Evolutionary conservation across 345 rosid genomes (phyloP), one percentile per base, ranked within the genome.

Genomic region (Anastatica hierochuntica): DNA sequence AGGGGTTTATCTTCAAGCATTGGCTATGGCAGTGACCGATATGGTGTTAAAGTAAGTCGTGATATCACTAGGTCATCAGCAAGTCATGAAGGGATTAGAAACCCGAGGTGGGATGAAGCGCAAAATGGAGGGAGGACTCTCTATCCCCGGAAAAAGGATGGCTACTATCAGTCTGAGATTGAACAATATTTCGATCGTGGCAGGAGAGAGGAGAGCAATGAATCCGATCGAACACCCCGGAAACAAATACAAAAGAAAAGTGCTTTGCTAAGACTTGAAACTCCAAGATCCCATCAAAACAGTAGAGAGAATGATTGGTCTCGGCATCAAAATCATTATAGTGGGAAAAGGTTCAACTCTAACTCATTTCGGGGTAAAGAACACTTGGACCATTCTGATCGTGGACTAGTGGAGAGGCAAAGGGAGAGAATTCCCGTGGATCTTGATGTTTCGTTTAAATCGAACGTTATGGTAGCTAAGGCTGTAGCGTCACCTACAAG

Each of bases 381-480:
- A 58, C 73, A 53, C 57, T 49, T 58, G 51, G 60, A 58, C 13
- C 50, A 56, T 61, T 53, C 67, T 1, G 79, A 65, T 69, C 62
- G 48, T 47, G 77, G 47, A 20, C 30, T 62, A 53, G 74, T 60
- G 64, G 74, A 80, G 54, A 62, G 52, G 70, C 74, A 49, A 35
- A 78, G 82, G 54, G 79, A 66, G 51, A 76, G 69, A 62, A 74
- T 69, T 51, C 77, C 83, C 10, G 79, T 84, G 11, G 81, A 87
- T 68, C 92, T 90, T 53, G 89, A 90, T 72, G 92, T 86, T 67
- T 82, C 90, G 45, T 90, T 81, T 70, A 76, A 90, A 63, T 86
- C 88, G 24, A 84, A 86, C 71, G 70, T 79, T 7, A 56, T 84
- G 67, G 94, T 90, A 62, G 97, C 88, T 55, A 86, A 90, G 76